These are phyloP conservation scores for Heliosperma pusillum DNA, from an alignment of 148 eudicot genomes.

Conservation along the genomic window DNA sequence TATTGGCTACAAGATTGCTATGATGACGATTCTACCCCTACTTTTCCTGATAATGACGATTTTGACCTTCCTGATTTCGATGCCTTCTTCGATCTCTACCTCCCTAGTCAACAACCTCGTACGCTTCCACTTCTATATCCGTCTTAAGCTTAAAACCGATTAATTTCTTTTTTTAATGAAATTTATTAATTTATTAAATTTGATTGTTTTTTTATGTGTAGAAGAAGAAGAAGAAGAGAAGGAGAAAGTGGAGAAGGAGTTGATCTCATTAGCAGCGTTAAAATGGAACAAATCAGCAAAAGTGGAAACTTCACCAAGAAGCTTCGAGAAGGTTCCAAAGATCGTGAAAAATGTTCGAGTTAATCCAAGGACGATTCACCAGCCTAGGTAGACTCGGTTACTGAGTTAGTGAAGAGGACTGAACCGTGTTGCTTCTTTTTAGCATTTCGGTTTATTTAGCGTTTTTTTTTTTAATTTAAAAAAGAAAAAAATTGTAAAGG, in stretches of 20 bases:
- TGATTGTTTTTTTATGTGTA: constrained; percentile 14
- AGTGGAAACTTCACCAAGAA: constrained; percentile 35
- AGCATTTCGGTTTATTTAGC: neutral
- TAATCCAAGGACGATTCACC: constrained; percentile 80
- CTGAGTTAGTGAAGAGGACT: neutral
- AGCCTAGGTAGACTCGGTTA: constrained; percentile 48
- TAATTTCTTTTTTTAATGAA: no score
- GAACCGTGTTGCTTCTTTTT: neutral
- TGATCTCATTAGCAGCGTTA: constrained; percentile 45
- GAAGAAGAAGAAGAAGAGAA: constrained; percentile 33
- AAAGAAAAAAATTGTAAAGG: neutral
- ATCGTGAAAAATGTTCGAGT: constrained; percentile 57
- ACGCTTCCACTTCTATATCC: no score
- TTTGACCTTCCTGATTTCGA: constrained; percentile 39
- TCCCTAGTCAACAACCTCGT: constrained; percentile 6
- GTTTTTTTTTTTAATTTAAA: neutral
- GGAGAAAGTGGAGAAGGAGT: constrained; percentile 34
- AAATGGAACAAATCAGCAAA: constrained; percentile 42
- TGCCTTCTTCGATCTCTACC: constrained; percentile 24
- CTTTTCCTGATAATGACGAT: constrained; percentile 26
- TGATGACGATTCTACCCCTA: constrained; percentile 15
- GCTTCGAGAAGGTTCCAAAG: constrained; percentile 66
- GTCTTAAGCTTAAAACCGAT: no score
- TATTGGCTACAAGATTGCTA: constrained; percentile 83
- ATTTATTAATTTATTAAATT: neutral